Base-by-base conservation (phyloP, 345 rosid species). In the Geranium rotundifolium region DNA sequence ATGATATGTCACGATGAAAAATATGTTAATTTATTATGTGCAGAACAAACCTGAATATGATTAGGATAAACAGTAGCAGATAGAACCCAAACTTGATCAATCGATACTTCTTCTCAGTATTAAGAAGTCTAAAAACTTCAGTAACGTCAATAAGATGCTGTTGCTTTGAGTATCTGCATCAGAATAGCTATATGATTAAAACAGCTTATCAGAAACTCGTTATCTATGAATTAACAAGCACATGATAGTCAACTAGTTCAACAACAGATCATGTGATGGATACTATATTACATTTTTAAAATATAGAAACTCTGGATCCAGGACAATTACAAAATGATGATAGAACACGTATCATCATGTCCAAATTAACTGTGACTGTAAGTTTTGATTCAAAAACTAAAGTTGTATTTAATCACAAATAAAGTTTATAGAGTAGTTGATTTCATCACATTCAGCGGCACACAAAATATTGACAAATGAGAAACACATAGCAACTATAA, bases 91-190 rank as follows among this genome's bases (percentile, higher is more conserved):
- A 88, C 75, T 89, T 92, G 69, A 80, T 60, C 73, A 79, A 56
- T 27, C 95, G 83, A 58, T 49, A 62, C 71, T 80, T 89, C 77
- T 89, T 92, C 75, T 87, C 93, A 30, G 61, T 52, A 58, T 71
- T 77, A 66, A 89, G 78, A 73, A 69, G 74, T 75, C 96, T 80
- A 74, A 92, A 92, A 46, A 89, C 81, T 80, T 92, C 98, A 65
- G 98, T 92, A 65, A 92, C 95, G 75, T 92, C 96, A 56, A 92
- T 63, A 62, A 92, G 91, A 80, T 92, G 80, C 60, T 73, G 71
- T 61, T 66, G 74, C 59, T 80, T 85, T 29, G 72, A 60, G 69
- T 82, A 92, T 82, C 98, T 92, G 16, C 16, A 46, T 46, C 52
- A 46, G 72, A 60, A 67, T 60, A 14, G 29, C 15, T 46, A 62